Percentiles rank a stretch among this genome's conserved stretches.
Evolutionary conservation across 2,329 filamentous ascomycete genomes (phyloP).

Genomic region (Coniochaeta sp.): DNA sequence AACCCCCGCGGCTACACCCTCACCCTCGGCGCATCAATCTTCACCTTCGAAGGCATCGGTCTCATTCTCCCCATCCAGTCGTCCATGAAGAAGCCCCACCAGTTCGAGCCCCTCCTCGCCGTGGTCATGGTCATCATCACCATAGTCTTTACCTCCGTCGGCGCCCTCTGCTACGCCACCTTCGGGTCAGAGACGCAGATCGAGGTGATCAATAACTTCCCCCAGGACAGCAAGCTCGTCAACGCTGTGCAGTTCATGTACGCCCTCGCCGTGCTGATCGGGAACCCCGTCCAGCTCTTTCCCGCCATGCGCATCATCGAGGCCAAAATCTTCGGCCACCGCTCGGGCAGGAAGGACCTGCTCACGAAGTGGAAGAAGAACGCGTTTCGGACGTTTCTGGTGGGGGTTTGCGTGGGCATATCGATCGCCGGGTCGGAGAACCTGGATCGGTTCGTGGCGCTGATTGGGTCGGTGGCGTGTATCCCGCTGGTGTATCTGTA

Average conservation of each 20-base stretch:
- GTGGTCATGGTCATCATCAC: conserved; percentile 69
- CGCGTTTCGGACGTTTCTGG: conserved; percentile 49
- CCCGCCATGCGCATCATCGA: conserved; percentile 67
- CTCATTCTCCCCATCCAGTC: conserved; percentile 71
- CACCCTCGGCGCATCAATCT: conserved; percentile 67
- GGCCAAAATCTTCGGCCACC: conserved; percentile 57
- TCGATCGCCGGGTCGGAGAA: conserved; percentile 60
- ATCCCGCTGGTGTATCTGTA: conserved; percentile 74
- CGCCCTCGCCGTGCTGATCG: conserved; percentile 65
- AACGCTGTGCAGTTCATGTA: conserved; percentile 72
- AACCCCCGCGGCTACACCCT: conserved; percentile 63
- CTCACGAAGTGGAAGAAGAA: conserved; percentile 75
- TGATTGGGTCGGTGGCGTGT: conserved; percentile 68
- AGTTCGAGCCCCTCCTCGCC: conserved; percentile 59
- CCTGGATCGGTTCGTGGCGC: conserved; percentile 66
- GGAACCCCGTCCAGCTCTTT: conserved; percentile 69
- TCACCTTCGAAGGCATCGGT: conserved; percentile 73
- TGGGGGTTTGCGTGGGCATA: conserved; percentile 52
- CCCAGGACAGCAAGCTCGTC: conserved; percentile 63
- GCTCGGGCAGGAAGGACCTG: conserved; percentile 58
- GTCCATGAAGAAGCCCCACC: conserved; percentile 63
- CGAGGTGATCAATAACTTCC: conserved; percentile 71
- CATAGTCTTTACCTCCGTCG: conserved; percentile 64
- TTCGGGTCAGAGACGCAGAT: conserved; percentile 64
- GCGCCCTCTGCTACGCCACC: conserved; percentile 66